These are phyloP conservation scores for Penicillium italicum DNA, from an alignment of 2,329 filamentous ascomycete species.

Conservation along the genomic window DNA sequence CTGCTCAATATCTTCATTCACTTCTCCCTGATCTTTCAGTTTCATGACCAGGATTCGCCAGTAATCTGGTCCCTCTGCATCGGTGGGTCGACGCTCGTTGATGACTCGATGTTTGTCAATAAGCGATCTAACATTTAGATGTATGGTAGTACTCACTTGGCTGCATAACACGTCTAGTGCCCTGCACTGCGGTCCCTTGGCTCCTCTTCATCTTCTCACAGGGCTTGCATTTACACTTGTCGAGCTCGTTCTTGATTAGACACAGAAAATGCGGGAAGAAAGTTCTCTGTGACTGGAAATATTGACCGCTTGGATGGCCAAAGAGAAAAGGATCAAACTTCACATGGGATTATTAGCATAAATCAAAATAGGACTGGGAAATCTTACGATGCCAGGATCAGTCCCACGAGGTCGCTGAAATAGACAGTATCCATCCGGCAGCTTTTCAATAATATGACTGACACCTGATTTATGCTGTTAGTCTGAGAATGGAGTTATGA, in stretches of 20 bases:
- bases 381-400: constrained; percentile 34
- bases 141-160: background rate
- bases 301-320: constrained; percentile 52
- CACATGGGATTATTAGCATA: constrained; percentile 2
- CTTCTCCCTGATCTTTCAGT: constrained; percentile 39
- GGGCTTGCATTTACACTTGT: constrained; percentile 49
- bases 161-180: background rate
- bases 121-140: background rate
- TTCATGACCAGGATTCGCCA: constrained; percentile 40
- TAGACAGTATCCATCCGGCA: constrained; percentile 55
- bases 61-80: constrained; percentile 22
- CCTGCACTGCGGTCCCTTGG: constrained; percentile 10
- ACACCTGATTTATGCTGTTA: constrained; percentile 32
- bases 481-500: background rate
- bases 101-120: background rate
- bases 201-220: constrained; percentile 35
- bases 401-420: constrained; percentile 48
- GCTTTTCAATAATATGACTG: constrained; percentile 49
- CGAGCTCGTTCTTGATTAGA: constrained; percentile 50
- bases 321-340: constrained; percentile 55
- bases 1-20: constrained; percentile 50
- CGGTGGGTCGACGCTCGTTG: background rate
- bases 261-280: constrained; percentile 56
- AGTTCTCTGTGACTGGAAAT: constrained; percentile 52
- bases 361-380: background rate